phyloP scores from a whole-genome alignment of 164 flowering plant species.

The Berberis vulgaris region DNA sequence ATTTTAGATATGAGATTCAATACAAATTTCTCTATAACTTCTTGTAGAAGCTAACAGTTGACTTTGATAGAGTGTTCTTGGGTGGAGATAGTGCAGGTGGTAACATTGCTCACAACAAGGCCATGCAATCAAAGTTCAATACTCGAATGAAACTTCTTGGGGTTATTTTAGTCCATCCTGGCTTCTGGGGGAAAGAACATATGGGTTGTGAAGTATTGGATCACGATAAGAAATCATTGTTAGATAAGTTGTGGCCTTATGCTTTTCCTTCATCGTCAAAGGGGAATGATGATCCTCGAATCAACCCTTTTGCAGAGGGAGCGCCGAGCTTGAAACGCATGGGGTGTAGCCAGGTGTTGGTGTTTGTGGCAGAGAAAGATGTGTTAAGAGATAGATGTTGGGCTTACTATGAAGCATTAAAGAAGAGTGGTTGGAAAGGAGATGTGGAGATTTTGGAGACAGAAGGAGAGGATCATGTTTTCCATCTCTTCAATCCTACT shows the following conservation, averaged over 20 bases:
- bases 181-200: background rate
- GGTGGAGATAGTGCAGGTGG: conserved; percentile 18
- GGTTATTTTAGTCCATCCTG: conserved; percentile 1
- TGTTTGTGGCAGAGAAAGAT: conserved; percentile 31
- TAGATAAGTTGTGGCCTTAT: conserved; percentile 1
- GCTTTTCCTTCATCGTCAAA: conserved; percentile 5
- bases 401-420: conserved; percentile 20
- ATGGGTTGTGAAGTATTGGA: background rate
- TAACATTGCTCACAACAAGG: conserved; percentile 12
- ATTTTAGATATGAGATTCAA: too few species aligned
- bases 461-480: conserved; percentile 35
- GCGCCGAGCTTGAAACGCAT: conserved; percentile 29
- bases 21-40: too few species aligned
- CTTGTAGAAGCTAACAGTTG: too few species aligned
- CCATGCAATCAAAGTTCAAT: conserved; percentile 20
- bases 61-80: conserved; percentile 8
- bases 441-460: conserved; percentile 24
- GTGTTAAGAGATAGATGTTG: conserved; percentile 21
- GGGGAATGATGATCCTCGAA: conserved; percentile 24
- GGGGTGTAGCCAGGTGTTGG: conserved; percentile 26
- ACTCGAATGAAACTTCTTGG: conserved; percentile 19
- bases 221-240: background rate
- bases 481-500: conserved; percentile 21
- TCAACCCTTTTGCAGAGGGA: conserved; percentile 22
- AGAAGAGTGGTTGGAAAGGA: conserved; percentile 33